Percentiles rank a stretch among this genome's conserved stretches.
phyloP scores from a whole-genome alignment of 2,329 filamentous ascomycete genomes.

The Uncinocarpus reesii region DNA sequence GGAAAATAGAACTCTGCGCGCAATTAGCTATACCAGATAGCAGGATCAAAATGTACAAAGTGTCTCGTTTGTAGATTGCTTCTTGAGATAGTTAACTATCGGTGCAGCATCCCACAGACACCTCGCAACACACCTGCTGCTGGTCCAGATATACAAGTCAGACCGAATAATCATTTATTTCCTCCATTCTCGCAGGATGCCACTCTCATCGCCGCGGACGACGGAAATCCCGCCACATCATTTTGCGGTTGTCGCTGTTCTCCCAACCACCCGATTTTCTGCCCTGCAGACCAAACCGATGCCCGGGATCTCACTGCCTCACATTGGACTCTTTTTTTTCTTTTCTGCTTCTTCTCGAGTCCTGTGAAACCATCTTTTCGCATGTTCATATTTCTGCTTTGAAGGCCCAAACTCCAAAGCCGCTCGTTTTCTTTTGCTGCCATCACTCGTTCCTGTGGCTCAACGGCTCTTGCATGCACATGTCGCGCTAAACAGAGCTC shows the following conservation, averaged over 20 bases:
- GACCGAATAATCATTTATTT: not conserved
- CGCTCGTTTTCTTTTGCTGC: not conserved
- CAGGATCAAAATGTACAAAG: not conserved
- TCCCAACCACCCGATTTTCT: slow-evolving; percentile 12
- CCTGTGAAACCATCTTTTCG: slow-evolving; percentile 3
- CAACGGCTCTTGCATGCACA: no score
- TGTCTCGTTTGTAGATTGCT: no score
- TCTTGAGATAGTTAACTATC: no score
- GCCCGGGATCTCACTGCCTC: not conserved
- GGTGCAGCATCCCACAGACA: no score
- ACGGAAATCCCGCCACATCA: slow-evolving; percentile 11
- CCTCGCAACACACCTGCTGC: no score
- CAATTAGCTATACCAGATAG: not conserved
- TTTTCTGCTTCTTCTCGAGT: no score
- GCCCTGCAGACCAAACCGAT: not conserved
- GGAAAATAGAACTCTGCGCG: not conserved
- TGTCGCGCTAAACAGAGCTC: no score
- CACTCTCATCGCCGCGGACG: not conserved
- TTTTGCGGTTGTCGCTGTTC: not conserved
- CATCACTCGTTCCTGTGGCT: no score
- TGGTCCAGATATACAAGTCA: no score
- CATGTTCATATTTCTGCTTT: no score
- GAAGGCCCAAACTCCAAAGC: not conserved
- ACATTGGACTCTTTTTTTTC: not conserved
- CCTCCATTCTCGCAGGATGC: not conserved